Percentiles rank a stretch among this genome's conserved stretches.
phyloP scores from a whole-genome alignment of 768 basidiomycete species.

The Pleurotus tuoliensis region DNA sequence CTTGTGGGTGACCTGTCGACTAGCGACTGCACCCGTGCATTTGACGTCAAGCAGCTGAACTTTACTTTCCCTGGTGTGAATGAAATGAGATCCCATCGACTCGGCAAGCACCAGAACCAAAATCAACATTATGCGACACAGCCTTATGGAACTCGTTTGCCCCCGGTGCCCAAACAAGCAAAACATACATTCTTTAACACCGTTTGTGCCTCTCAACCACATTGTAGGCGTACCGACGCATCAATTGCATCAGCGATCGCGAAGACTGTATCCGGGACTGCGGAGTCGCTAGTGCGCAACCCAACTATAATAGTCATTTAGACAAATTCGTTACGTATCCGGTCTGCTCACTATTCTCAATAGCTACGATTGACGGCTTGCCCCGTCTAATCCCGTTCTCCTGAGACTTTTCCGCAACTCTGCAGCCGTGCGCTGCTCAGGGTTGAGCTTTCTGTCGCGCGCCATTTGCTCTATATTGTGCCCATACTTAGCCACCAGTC shows the following conservation, averaged over 20 bases:
- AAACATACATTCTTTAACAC: background rate
- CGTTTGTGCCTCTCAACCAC: background rate
- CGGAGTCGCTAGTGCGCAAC: background rate
- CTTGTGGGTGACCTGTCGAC: background rate
- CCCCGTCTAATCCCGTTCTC: conserved; percentile 43
- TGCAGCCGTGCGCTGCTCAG: conserved; percentile 80
- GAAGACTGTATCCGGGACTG: too few species aligned
- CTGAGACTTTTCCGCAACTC: conserved; percentile 63
- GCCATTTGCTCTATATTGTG: conserved; percentile 74
- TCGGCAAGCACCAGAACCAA: conserved; percentile 2
- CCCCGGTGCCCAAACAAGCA: background rate
- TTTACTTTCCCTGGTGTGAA: conserved; percentile 3
- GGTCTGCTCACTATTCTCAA: background rate
- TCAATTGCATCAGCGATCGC: background rate
- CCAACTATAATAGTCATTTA: background rate
- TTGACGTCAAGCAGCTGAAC: conserved; percentile 7
- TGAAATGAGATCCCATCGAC: background rate
- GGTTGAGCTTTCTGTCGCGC: conserved; percentile 73
- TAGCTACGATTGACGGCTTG: conserved; percentile 7
- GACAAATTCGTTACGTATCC: background rate
- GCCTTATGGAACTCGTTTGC: background rate
- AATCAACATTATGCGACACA: background rate
- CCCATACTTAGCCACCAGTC: conserved; percentile 68
- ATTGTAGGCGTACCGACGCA: background rate
- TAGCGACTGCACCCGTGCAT: conserved; percentile 2